Evolutionary conservation across 2,329 filamentous ascomycete genomes (phyloP), one percentile per base, ranked within the genome.

Genomic region (Akanthomyces muscarius): DNA sequence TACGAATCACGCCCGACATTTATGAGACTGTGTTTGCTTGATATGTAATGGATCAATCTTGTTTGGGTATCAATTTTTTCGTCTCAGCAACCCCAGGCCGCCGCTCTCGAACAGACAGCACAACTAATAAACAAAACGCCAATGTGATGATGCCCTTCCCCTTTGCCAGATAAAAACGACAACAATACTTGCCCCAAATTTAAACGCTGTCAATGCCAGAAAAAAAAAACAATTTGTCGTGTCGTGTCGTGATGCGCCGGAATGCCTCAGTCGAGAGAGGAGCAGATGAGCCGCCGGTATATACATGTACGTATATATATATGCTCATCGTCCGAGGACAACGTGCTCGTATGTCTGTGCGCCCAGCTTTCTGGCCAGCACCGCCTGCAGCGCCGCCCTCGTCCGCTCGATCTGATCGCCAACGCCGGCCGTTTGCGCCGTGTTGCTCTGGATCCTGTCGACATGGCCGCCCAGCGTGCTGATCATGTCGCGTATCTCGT

Each of bases 401-500:
- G 77, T 83, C 62, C 74, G 77, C 21, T 68, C 71, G 18, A 86
- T 78, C 41, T 81, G 78, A 1, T 81, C 80, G 6, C 80, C 68
- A 4, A 87, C 75, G 7, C 80, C 81, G 1, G 81, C 79, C 16
- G 84, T 79, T 72, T 85, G 84, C 63, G 77, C 73, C 45, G 86
- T 73, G 68, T 86, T 86, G 50, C 74, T 74, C 61, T 74, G 76
- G 69, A 87, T 81, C 67, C 81, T 86, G 64, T 86, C 82, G 73
- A 85, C 81, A 66, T 86, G 84, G 59, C 72, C 83, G 13, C 76
- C 74, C 21, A 86, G 76, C 69, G 85, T 82, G 18, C 76, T 70
- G 0, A 77, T 79, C 4, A 84, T 69, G 2, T 72, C 70, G n/a
- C 76, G 67, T 18, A 85, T 68, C 51, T 82, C 79, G 23, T 78